Conservation (phyloP, 2,329 filamentous ascomycete genomes). For the Coleophoma eucalyptorum region DNA sequence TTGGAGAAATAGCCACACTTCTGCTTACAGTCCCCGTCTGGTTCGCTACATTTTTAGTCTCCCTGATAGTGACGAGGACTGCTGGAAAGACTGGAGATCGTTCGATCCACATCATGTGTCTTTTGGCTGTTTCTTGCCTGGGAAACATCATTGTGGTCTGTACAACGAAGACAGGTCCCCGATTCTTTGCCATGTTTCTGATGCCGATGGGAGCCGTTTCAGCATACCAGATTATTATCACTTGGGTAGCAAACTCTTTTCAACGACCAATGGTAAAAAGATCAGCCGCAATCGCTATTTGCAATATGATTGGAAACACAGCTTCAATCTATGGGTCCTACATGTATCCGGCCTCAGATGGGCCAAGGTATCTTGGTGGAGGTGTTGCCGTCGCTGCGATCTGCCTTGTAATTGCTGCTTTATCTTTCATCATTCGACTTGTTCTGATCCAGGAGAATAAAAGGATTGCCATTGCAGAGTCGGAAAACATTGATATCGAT, state of each 20-base stretch:
- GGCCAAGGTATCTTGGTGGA: conserved; percentile 32
- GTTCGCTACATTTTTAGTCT: conserved; percentile 51
- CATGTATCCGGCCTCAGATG: conserved; percentile 28
- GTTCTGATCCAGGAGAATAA: conserved; percentile 31
- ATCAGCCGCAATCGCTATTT: conserved; percentile 24
- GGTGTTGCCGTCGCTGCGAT: conserved; percentile 29
- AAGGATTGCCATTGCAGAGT: conserved; percentile 22
- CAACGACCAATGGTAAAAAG: conserved; percentile 29
- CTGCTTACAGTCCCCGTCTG: conserved; percentile 56
- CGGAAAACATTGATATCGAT: background rate
- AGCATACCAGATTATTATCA: conserved; percentile 37
- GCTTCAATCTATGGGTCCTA: conserved; percentile 30
- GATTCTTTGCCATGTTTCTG: conserved; percentile 61
- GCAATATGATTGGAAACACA: conserved; percentile 20
- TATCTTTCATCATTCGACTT: conserved; percentile 29
- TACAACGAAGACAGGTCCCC: conserved; percentile 43
- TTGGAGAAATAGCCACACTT: conserved; percentile 48
- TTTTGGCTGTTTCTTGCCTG: conserved; percentile 46
- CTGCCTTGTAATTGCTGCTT: conserved; percentile 27
- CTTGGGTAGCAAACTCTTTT: conserved; percentile 28
- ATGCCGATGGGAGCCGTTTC: conserved; percentile 52
- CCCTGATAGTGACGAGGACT: conserved; percentile 49
- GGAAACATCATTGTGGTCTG: conserved; percentile 54
- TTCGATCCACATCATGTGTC: conserved; percentile 49
- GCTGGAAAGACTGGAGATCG: conserved; percentile 50